Conservation (phyloP, 257 asterid genomes). For the Gardenia jasminoides region DNA sequence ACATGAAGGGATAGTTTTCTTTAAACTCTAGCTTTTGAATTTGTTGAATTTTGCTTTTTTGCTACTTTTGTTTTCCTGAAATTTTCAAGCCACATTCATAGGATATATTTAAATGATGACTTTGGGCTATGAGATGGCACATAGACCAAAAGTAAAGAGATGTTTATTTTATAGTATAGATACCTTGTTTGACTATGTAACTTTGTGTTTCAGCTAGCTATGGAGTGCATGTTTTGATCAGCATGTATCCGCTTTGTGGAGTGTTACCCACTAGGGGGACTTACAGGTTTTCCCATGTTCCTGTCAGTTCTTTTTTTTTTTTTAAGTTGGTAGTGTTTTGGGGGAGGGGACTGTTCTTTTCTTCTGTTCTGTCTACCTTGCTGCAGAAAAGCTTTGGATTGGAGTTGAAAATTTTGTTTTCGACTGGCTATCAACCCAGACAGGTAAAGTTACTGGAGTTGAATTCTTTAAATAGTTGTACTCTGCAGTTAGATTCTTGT, state of each 20-base stretch:
- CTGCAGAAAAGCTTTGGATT: conserved; percentile 92
- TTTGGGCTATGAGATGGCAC: neutral
- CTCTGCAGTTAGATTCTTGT: neutral
- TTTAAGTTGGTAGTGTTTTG: too few relatives aligned
- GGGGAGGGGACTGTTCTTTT: neutral
- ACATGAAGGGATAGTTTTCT: neutral
- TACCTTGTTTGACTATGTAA: too few relatives aligned
- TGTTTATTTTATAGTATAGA: too few relatives aligned
- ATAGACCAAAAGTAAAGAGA: neutral
- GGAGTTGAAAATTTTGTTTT: conserved; percentile 98
- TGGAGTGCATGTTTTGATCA: conserved; percentile 98
- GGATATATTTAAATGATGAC: neutral
- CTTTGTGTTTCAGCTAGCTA: conserved; percentile 80
- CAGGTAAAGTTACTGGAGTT: conserved; percentile 54
- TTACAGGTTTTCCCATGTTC: conserved; percentile 62
- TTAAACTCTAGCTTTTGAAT: neutral
- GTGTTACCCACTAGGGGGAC: conserved; percentile 99
- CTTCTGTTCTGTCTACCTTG: conserved; percentile 16
- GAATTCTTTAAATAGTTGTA: conserved; percentile 18
- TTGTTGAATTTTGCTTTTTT: too few relatives aligned
- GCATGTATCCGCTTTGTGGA: conserved; percentile 99
- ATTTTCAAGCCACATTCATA: neutral
- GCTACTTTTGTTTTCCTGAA: neutral
- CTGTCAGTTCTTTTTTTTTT: conserved; percentile 2
- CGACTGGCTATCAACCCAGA: conserved; percentile 99